Conservation (phyloP, 106 monocot genomes). For the Amphibolis antarctica region DNA sequence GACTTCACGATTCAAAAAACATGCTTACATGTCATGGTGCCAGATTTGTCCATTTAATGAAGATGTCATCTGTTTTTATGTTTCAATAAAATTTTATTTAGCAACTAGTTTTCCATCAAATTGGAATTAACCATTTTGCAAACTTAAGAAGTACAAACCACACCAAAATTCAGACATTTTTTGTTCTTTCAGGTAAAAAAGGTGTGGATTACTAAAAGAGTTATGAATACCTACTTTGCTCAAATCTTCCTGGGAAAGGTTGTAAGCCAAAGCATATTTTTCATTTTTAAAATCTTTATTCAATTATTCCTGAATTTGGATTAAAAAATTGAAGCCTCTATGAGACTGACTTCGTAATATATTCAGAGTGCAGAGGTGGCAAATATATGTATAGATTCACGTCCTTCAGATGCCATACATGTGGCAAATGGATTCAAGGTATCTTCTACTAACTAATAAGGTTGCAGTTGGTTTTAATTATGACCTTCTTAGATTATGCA, state of each 20-base stretch:
- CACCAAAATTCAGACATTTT: background rate
- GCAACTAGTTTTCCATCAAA: background rate
- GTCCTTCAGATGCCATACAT: conserved; percentile 62
- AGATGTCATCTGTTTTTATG: no score
- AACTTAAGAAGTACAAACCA: background rate
- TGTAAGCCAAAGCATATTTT: background rate
- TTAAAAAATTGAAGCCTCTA: background rate
- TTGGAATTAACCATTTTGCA: background rate
- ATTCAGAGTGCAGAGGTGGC: conserved; percentile 22
- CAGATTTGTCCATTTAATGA: no score
- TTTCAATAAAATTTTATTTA: no score
- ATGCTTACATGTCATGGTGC: no score
- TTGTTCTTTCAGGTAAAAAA: conserved; percentile 44
- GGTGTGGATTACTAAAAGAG: conserved; percentile 53
- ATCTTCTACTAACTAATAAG: conserved; percentile 1
- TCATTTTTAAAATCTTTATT: background rate
- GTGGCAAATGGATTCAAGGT: conserved; percentile 50
- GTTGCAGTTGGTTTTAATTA: no score
- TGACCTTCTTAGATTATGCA: no score
- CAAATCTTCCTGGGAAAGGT: conserved; percentile 53
- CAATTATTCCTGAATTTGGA: background rate
- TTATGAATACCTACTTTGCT: conserved; percentile 46
- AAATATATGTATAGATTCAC: conserved; percentile 39
- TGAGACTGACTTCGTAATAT: background rate
- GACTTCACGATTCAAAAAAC: no score